Conservation (phyloP, 2,329 filamentous ascomycete species). For the Blastomyces gilchristii region DNA sequence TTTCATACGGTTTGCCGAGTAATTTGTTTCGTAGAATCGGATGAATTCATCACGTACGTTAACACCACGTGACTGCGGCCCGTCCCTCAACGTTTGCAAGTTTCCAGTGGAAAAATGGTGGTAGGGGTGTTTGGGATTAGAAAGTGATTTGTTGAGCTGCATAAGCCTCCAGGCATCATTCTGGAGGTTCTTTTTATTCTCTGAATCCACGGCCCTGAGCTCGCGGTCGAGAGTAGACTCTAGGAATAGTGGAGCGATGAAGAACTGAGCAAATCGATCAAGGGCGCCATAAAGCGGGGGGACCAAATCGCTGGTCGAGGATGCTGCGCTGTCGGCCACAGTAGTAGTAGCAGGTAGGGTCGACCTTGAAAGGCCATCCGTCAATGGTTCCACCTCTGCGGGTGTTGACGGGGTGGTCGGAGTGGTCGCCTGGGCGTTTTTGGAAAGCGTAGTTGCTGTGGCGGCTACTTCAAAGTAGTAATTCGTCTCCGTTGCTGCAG, state of each 20-base stretch:
- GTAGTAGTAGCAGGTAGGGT: slow-evolving; percentile 14
- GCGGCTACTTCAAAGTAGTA: slow-evolving; percentile 95
- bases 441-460: slow-evolving; percentile 42
- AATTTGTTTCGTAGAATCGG: slow-evolving; percentile 78
- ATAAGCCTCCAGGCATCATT: slow-evolving; percentile 79
- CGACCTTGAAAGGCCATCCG: slow-evolving; percentile 13
- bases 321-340: slow-evolving; percentile 18
- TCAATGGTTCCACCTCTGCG: slow-evolving; percentile 9
- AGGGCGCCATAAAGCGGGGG: slow-evolving; percentile 70
- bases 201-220: slow-evolving; percentile 79
- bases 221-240: slow-evolving; percentile 78
- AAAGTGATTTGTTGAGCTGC: slow-evolving; percentile 79
- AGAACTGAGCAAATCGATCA: slow-evolving; percentile 90
- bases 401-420: slow-evolving; percentile 9
- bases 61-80: slow-evolving; percentile 66
- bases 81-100: slow-evolving; percentile 71
- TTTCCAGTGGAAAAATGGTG: slow-evolving; percentile 90
- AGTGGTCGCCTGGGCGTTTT: slow-evolving; percentile 5
- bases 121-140: slow-evolving; percentile 77
- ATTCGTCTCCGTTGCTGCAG: slow-evolving; percentile 85
- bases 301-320: slow-evolving; percentile 17
- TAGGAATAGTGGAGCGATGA: slow-evolving; percentile 77
- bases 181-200: slow-evolving; percentile 96
- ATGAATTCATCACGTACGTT: slow-evolving; percentile 88
- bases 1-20: slow-evolving; percentile 92